A percentile compares a stretch with the other conserved stretches of the same genome.
Conservation (phyloP, 1,284 basidiomycete species). For the Ustilago shanxiensis region DNA sequence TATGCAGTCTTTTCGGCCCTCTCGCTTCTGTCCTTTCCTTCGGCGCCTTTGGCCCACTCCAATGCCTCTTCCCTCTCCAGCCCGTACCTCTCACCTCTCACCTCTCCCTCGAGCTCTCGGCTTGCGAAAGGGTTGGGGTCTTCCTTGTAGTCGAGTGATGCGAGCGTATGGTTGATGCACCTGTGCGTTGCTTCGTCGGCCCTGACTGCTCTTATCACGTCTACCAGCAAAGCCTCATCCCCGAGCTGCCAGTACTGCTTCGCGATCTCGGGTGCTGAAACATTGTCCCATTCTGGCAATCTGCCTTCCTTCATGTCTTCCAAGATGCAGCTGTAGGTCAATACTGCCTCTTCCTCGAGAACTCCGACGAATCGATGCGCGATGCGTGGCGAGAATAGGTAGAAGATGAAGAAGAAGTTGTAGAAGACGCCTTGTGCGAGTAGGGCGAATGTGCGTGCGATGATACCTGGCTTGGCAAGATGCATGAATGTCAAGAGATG, state of each 20-base stretch:
- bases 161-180: slow-evolving; percentile 62
- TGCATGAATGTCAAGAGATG: slow-evolving; percentile 57
- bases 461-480: slow-evolving; percentile 44
- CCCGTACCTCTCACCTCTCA: slow-evolving; percentile 47
- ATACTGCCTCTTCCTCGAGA: slow-evolving; percentile 93
- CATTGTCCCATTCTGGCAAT: slow-evolving; percentile 83
- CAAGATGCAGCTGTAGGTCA: slow-evolving; percentile 79
- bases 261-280: slow-evolving; percentile 86
- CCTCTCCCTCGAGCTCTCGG: slow-evolving; percentile 43
- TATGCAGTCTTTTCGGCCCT: slow-evolving; percentile 40
- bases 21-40: slow-evolving; percentile 14
- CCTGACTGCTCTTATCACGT: slow-evolving; percentile 88
- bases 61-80: slow-evolving; percentile 58
- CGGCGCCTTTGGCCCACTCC: slow-evolving; percentile 38
- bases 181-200: slow-evolving; percentile 80
- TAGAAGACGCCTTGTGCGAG: slow-evolving; percentile 77
- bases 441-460: slow-evolving; percentile 35
- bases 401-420: slow-evolving; percentile 74
- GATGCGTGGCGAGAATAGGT: slow-evolving; percentile 82
- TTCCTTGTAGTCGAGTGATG: slow-evolving; percentile 37
- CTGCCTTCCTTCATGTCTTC: slow-evolving; percentile 85
- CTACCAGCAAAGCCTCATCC: slow-evolving; percentile 80
- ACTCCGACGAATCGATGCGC: slow-evolving; percentile 96
- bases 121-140: slow-evolving; percentile 60
- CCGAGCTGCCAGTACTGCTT: slow-evolving; percentile 87